Evolutionary conservation across 257 asterid species (phyloP).

Genomic region (Parsonsia alboflavescens): DNA sequence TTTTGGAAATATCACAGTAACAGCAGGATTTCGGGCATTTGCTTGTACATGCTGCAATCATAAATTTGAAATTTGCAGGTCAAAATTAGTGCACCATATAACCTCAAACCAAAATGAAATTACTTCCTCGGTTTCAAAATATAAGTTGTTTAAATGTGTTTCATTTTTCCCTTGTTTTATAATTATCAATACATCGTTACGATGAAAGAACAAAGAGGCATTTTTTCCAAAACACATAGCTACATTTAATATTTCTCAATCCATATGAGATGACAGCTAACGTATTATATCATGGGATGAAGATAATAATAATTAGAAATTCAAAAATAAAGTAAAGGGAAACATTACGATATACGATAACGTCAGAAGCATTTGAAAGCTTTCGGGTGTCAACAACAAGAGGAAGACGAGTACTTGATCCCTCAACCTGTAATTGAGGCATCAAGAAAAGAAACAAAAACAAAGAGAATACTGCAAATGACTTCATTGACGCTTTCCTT

Average conservation of each 20-base stretch:
- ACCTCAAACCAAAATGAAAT: neutral
- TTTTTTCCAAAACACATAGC: too few species aligned
- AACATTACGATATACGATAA: neutral
- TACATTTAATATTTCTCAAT: too few species aligned
- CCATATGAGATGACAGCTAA: too few species aligned
- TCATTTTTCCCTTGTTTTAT: too few species aligned
- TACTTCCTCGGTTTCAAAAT: too few species aligned
- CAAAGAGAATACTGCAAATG: neutral
- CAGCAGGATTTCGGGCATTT: neutral
- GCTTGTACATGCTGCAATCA: constrained; percentile 12
- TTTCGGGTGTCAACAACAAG: neutral
- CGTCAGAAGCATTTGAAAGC: neutral
- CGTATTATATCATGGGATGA: too few species aligned
- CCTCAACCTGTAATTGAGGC: neutral
- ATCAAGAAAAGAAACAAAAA: neutral
- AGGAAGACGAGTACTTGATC: neutral
- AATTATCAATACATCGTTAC: too few species aligned
- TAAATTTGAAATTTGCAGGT: neutral
- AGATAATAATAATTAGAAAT: too few species aligned
- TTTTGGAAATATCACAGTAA: neutral
- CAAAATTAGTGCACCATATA: neutral
- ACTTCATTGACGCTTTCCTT: neutral
- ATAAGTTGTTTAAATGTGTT: too few species aligned
- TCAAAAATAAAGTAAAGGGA: neutral
- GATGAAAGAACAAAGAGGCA: too few species aligned